Conservation (phyloP, 1,284 basidiomycete genomes). For the Apiotrichum akiyoshidainum region DNA sequence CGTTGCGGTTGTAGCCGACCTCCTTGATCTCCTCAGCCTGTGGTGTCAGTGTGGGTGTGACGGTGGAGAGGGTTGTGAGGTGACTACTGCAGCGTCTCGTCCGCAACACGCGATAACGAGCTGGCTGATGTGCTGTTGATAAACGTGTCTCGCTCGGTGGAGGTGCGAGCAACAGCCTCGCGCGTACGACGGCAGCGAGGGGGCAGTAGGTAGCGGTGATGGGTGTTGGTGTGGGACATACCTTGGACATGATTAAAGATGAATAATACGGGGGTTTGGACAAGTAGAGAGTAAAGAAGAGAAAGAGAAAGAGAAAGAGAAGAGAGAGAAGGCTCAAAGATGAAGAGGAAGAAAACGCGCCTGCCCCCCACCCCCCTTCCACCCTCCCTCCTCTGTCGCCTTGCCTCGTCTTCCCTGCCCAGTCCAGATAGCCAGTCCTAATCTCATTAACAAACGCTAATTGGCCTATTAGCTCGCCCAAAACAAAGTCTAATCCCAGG, state of each 20-base stretch:
- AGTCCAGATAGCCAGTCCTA: too few species aligned
- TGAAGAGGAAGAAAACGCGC: neutral
- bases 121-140: neutral
- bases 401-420: too few species aligned
- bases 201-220: too few species aligned
- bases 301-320: neutral
- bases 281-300: neutral
- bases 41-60: neutral
- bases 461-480: too few species aligned
- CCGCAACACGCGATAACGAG: neutral
- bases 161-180: too few species aligned
- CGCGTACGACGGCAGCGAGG: too few species aligned
- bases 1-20: conserved; percentile 77
- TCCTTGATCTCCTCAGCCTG: conserved; percentile 12
- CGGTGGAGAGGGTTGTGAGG: neutral
- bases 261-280: too few species aligned
- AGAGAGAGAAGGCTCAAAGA: neutral
- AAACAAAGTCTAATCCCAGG: too few species aligned
- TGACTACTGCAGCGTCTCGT: neutral
- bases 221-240: neutral
- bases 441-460: too few species aligned
- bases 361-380: too few species aligned
- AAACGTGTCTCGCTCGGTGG: neutral
- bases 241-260: neutral
- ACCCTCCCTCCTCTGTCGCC: too few species aligned